Percentiles rank a stretch among this genome's conserved stretches.
These are phyloP conservation scores for Argentina anserina DNA, from an alignment of 306 rosid genomes.

Conservation along the genomic window DNA sequence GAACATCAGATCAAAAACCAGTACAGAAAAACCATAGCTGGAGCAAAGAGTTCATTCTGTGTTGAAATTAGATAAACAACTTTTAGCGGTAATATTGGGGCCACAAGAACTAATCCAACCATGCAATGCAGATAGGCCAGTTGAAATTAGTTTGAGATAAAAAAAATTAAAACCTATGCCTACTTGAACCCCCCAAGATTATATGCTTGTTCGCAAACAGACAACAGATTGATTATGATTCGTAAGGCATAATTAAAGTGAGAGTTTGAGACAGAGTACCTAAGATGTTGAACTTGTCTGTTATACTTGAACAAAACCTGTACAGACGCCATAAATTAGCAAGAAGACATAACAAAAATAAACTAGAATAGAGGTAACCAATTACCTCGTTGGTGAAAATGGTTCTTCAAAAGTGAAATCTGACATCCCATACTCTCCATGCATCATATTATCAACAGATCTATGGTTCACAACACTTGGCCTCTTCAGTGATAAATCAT, in stretches of 20 bases:
- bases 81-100: background rate
- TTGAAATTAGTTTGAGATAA: background rate
- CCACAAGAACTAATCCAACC: conserved; percentile 6
- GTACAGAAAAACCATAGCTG: conserved; percentile 1
- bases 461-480: conserved; percentile 33
- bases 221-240: background rate
- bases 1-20: conserved; percentile 20
- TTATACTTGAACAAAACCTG: conserved; percentile 49
- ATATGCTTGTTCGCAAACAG: background rate
- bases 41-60: conserved; percentile 12
- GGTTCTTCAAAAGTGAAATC: conserved; percentile 45
- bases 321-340: conserved; percentile 28
- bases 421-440: conserved; percentile 27
- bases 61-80: background rate
- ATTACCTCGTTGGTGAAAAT: conserved; percentile 35
- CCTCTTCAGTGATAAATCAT: conserved; percentile 40
- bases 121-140: background rate
- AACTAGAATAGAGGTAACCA: background rate
- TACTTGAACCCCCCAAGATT: background rate
- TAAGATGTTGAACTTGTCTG: conserved; percentile 43
- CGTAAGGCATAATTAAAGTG: conserved; percentile 10
- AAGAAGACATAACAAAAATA: conserved; percentile 20
- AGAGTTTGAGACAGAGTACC: conserved; percentile 45
- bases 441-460: conserved; percentile 37
- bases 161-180: background rate